Evolutionary conservation across 192 early-diverging fungal species (phyloP).

Genomic region (Backusella liffmaniae): DNA sequence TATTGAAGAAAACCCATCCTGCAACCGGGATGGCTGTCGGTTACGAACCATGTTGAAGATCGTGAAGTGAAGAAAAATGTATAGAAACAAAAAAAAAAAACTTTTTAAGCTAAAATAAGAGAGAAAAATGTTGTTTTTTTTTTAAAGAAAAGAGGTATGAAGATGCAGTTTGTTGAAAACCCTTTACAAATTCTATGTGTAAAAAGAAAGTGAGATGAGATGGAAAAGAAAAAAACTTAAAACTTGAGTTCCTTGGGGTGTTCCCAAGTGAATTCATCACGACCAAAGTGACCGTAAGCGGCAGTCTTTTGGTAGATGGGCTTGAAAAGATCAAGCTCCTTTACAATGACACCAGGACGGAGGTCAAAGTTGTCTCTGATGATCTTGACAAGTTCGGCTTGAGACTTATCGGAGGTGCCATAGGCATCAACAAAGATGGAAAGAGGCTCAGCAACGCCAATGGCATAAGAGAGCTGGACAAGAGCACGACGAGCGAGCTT

Average conservation of each 20-base stretch:
- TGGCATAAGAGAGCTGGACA: slow-evolving; percentile 98
- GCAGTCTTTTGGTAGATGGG: slow-evolving; percentile 97
- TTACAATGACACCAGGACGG: slow-evolving; percentile 97
- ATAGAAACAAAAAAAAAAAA: slow-evolving; percentile 11
- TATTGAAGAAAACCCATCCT: slow-evolving; percentile 17
- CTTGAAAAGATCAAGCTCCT: slow-evolving; percentile 97
- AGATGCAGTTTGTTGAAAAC: slow-evolving; percentile 30
- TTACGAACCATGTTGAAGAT: slow-evolving; percentile 27
- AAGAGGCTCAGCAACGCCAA: slow-evolving; percentile 96
- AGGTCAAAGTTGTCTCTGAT: slow-evolving; percentile 99
- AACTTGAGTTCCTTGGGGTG: slow-evolving; percentile 80
- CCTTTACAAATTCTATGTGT: not conserved
- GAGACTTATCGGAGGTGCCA: slow-evolving; percentile 89
- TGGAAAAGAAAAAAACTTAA: slow-evolving; percentile 30
- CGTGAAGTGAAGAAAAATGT: slow-evolving; percentile 6
- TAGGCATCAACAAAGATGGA: slow-evolving; percentile 97
- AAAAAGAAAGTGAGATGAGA: not conserved
- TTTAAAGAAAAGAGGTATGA: not conserved
- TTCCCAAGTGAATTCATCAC: slow-evolving; percentile 94
- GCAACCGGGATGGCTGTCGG: slow-evolving; percentile 29
- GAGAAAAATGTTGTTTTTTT: not conserved
- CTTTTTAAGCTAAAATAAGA: not conserved
- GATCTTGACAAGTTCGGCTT: slow-evolving; percentile 88
- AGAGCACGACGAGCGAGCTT: slow-evolving; percentile 89
- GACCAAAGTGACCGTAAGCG: slow-evolving; percentile 93